These are phyloP conservation scores for Solanum peruvianum DNA, from an alignment of 257 asterid species.

Conservation along the genomic window DNA sequence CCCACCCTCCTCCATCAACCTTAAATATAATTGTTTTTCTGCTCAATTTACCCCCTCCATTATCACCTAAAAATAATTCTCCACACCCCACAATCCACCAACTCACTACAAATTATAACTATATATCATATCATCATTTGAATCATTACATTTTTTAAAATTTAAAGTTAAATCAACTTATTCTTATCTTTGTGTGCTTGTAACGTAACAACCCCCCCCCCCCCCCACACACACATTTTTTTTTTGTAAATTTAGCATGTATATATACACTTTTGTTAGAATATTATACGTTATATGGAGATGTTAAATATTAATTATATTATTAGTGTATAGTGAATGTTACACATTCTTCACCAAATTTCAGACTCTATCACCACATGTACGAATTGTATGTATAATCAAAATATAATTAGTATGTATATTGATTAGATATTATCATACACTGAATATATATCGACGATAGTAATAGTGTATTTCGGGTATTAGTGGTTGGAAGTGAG, in stretches of 20 bases:
- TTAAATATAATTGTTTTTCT: background rate
- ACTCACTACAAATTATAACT: background rate
- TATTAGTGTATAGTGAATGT: no score
- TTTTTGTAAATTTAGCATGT: background rate
- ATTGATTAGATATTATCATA: background rate
- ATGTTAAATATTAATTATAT: no score
- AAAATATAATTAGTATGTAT: background rate
- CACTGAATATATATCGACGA: background rate
- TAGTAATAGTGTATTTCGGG: background rate
- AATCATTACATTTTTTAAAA: slow-evolving; percentile 28
- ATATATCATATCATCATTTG: slow-evolving; percentile 2
- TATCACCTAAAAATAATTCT: background rate
- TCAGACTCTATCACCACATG: background rate
- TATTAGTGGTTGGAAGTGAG: background rate
- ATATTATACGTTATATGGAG: no score
- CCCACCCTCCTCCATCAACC: slow-evolving; percentile 1
- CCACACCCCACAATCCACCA: slow-evolving; percentile 5
- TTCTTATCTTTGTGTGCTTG: background rate
- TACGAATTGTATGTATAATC: background rate
- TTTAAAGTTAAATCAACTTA: slow-evolving; percentile 8
- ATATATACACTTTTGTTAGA: no score
- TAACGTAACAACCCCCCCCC: background rate
- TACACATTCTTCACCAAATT: no score
- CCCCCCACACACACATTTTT: background rate
- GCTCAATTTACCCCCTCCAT: slow-evolving; percentile 1